Evolutionary conservation across 805 yeast species (phyloP).

Genomic region (Schwanniomyces pseudopolymorphus): DNA sequence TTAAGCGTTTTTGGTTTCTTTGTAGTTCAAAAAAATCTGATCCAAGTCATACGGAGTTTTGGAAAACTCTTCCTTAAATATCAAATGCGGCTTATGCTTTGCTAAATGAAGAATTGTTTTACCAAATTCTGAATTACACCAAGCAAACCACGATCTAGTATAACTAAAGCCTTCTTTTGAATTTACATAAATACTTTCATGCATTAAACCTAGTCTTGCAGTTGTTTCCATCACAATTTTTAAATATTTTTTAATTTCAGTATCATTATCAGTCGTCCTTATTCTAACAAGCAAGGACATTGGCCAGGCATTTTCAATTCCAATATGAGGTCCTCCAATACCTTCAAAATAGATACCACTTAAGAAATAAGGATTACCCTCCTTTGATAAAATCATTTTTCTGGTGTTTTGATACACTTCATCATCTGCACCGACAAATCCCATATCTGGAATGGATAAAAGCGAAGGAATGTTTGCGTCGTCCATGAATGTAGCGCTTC

Average conservation of each 20-base stretch:
- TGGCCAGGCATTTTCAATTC: slow-evolving; percentile 84
- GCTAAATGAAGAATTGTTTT: slow-evolving; percentile 81
- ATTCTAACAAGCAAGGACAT: slow-evolving; percentile 77
- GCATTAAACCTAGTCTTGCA: slow-evolving; percentile 77
- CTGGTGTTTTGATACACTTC: slow-evolving; percentile 75
- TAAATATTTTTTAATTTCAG: slow-evolving; percentile 57
- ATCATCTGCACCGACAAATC: slow-evolving; percentile 53
- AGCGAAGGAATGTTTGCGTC: slow-evolving; percentile 89
- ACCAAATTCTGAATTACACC: slow-evolving; percentile 93
- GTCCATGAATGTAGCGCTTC: slow-evolving; percentile 73
- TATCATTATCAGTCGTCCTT: slow-evolving; percentile 70
- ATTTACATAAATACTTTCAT: slow-evolving; percentile 74
- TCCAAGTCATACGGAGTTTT: slow-evolving; percentile 30
- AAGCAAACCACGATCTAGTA: slow-evolving; percentile 89
- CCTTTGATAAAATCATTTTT: slow-evolving; percentile 63
- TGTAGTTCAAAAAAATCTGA: slow-evolving; percentile 11
- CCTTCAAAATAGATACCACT: slow-evolving; percentile 67
- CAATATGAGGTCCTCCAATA: slow-evolving; percentile 90
- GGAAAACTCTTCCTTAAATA: slow-evolving; percentile 49
- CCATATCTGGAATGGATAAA: slow-evolving; percentile 76
- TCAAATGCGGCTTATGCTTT: slow-evolving; percentile 66
- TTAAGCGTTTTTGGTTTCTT: background rate
- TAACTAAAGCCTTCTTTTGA: slow-evolving; percentile 44
- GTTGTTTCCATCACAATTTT: slow-evolving; percentile 58
- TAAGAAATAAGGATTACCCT: slow-evolving; percentile 78